Evolutionary conservation across 2,329 filamentous ascomycete species (phyloP).

Genomic region (Lachnum nothofagi): DNA sequence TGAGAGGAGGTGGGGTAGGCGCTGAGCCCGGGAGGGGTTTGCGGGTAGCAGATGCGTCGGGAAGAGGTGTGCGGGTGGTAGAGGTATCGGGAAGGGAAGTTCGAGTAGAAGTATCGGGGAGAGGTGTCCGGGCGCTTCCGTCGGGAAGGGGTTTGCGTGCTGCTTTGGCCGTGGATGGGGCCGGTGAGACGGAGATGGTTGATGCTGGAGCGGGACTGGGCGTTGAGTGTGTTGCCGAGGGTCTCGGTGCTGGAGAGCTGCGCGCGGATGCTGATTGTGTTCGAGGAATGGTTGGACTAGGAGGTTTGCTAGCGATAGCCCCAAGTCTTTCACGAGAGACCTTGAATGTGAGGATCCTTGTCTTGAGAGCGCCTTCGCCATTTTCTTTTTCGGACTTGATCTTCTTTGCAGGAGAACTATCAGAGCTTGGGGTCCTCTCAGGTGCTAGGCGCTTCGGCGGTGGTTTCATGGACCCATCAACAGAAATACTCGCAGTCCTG

Average conservation of each 20-base stretch:
- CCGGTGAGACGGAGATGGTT: constrained; percentile 14
- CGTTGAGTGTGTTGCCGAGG: constrained; percentile 14
- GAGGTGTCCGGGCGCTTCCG: constrained; percentile 7
- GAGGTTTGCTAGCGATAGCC: constrained; percentile 19
- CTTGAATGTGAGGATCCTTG: constrained; percentile 21
- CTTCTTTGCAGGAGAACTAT: neutral
- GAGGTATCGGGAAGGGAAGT: constrained; percentile 4
- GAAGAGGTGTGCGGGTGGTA: constrained; percentile 4
- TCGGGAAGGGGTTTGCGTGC: constrained; percentile 16
- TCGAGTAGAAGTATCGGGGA: constrained; percentile 10
- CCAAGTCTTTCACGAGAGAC: constrained; percentile 13
- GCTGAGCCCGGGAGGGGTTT: constrained; percentile 2
- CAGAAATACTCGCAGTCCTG: neutral
- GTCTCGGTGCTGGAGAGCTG: constrained; percentile 20
- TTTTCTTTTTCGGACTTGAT: neutral
- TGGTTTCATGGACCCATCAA: neutral
- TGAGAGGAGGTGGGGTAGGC: constrained; percentile 1
- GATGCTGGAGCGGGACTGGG: constrained; percentile 10
- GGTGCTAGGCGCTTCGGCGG: constrained; percentile 11
- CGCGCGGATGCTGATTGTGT: constrained; percentile 13
- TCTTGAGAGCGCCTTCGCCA: constrained; percentile 4
- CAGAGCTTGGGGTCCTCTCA: constrained; percentile 1
- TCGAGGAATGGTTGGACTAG: constrained; percentile 16
- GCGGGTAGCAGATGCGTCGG: neutral
- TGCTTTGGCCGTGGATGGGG: constrained; percentile 6